Percentiles rank a stretch among this genome's conserved stretches.
Evolutionary conservation across 2,329 filamentous ascomycete species (phyloP).

Genomic region (Teratosphaeria destructans): DNA sequence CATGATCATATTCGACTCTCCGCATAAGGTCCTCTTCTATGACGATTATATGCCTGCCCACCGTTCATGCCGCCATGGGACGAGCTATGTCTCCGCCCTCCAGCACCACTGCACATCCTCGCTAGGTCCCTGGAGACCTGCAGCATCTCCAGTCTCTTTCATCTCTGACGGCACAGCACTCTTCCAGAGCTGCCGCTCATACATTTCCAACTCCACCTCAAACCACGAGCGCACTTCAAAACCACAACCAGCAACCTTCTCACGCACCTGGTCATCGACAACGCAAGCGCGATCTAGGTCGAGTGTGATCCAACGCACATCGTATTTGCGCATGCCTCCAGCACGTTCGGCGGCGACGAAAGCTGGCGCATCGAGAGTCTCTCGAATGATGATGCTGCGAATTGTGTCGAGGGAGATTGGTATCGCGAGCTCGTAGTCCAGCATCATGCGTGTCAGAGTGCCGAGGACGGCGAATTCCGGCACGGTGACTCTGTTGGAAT

Average conservation of each 20-base stretch:
- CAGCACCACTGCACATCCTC: not conserved
- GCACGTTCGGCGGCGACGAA: not conserved
- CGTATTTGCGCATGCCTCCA: not conserved
- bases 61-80: no score
- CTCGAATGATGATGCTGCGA: not conserved
- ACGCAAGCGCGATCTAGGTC: not conserved
- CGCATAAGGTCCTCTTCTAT: no score
- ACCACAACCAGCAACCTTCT: constrained; percentile 1
- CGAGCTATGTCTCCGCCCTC: not conserved
- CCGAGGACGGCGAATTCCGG: constrained; percentile 3
- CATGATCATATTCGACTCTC: no score
- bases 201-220: constrained; percentile 6
- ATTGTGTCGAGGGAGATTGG: not conserved
- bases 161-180: not conserved
- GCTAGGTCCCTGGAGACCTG: not conserved
- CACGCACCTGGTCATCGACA: not conserved
- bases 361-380: not conserved
- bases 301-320: constrained; percentile 2
- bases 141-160: not conserved
- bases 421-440: constrained; percentile 4
- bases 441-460: not conserved
- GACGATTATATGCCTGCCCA: no score
- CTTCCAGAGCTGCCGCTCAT: not conserved
- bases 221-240: constrained; percentile 1
- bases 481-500: not conserved